phyloP scores from a whole-genome alignment of 805 yeast genomes.

The Wickerhamomyces pijperi region DNA sequence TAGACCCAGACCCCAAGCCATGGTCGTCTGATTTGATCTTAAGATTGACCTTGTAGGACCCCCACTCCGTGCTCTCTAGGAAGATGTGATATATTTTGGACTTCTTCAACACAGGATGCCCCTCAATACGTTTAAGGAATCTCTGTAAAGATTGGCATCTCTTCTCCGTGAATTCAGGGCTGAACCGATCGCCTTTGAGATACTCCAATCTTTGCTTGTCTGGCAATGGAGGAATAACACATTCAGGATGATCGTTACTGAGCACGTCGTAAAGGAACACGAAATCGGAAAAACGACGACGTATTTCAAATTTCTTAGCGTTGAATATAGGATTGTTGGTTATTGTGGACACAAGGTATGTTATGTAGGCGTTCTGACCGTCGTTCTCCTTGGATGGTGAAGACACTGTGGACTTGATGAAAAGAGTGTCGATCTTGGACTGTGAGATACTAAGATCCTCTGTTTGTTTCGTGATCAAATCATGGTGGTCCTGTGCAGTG shows the following conservation, averaged over 20 bases:
- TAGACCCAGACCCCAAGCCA: not conserved
- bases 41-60: conserved; percentile 48
- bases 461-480: not conserved
- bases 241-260: conserved; percentile 69
- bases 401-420: conserved; percentile 32
- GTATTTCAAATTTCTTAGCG: conserved; percentile 32
- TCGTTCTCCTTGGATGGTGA: conserved; percentile 65
- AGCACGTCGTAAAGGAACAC: conserved; percentile 66
- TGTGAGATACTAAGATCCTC: not conserved
- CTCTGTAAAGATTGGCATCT: conserved; percentile 72
- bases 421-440: conserved; percentile 2
- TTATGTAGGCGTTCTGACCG: conserved; percentile 64
- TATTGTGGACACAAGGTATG: conserved; percentile 55
- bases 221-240: conserved; percentile 88
- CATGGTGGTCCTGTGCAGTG: no score
- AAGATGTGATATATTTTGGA: conserved; percentile 65
- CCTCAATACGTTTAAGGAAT: conserved; percentile 60
- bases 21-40: conserved; percentile 20
- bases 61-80: conserved; percentile 67
- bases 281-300: conserved; percentile 85
- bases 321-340: conserved; percentile 53
- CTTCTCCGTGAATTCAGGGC: conserved; percentile 71
- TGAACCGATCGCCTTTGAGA: conserved; percentile 86
- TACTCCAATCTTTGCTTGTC: conserved; percentile 87
- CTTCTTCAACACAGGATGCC: conserved; percentile 61